Evolutionary conservation across 1,284 basidiomycete species (phyloP), one percentile per base, ranked within the genome.

Genomic region (Ganoderma lucidum): DNA sequence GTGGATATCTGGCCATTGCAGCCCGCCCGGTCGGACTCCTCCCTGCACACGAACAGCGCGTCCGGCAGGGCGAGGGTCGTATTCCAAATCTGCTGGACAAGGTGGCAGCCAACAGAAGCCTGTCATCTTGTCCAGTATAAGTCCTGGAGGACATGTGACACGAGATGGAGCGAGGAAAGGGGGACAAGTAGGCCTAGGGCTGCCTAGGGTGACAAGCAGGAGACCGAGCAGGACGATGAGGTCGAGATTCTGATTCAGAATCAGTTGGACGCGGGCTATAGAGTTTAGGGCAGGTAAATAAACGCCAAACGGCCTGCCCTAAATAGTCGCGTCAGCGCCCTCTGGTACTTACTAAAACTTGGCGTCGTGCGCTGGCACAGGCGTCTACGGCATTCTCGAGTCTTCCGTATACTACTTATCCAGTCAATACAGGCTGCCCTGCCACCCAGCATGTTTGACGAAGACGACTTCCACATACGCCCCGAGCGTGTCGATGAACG

Each of bases 281-380:
- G 39, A 44, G 42, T 44, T 44, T 44, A 44, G 42, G 42, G 42
- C 42, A 42, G 41, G 45, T 48, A 35, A 8, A 35, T n/a, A 8
- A n/a, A 48, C 45, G 45, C 42, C 45, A 48, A 48, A 48, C 19
- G n/a, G 45, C 45, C 45, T 48, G 45, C 45, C 45, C 45, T 48
- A n/a, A 48, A n/a, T 23, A 6, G 8, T 48, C 45, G 45, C 45
- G 45, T n/a, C n/a, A 48, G 45, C 45, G 45, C 45, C 15, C 42
- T 1, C 3, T 42, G 8, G 8, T 14, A 12, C 9, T 19, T 3
- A 17, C 15, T 19, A 15, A 44, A 2, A 23, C 23, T 23, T 23
- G 1, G 37, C 37, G 37, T 41, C 39, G 35, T 41, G 39, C 12
- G 39, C 39, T 41, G 39, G 39, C 39, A 41, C 6, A 41, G 12